Percentiles rank a stretch among this genome's conserved stretches.
These are phyloP conservation scores for Lachnellula willkommii DNA, from an alignment of 2,329 filamentous ascomycete genomes.

Conservation along the genomic window DNA sequence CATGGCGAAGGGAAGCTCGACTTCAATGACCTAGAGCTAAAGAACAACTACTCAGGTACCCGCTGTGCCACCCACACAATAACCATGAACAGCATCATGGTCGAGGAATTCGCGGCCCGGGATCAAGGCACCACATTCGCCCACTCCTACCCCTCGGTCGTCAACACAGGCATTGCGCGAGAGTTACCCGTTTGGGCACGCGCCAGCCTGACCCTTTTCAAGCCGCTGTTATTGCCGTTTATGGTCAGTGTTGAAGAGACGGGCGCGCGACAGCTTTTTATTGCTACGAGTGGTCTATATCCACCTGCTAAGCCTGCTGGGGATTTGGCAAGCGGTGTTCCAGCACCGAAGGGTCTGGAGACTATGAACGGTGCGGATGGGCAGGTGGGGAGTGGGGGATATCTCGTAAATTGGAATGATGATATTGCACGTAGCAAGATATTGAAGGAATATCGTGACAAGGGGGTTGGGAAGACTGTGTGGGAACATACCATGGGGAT, in stretches of 20 bases:
- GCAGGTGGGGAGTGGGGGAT: conserved; percentile 12
- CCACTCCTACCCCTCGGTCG: conserved; percentile 44
- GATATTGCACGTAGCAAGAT: conserved; percentile 22
- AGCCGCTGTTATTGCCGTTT: conserved; percentile 13
- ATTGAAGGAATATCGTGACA: conserved; percentile 16
- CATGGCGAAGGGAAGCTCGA: conserved; percentile 44
- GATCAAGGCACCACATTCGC: conserved; percentile 44
- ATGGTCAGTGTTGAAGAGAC: conserved; percentile 21
- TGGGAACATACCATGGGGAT: conserved; percentile 27
- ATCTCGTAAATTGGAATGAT: conserved; percentile 23
- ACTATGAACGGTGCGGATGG: conserved; percentile 9
- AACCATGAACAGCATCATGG: conserved; percentile 42
- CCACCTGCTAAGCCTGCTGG: conserved; percentile 17
- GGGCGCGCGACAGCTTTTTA: conserved; percentile 25
- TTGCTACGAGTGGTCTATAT: conserved; percentile 27
- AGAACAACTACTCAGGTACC: conserved; percentile 16
- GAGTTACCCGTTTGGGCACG: conserved; percentile 23
- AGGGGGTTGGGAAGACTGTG: conserved; percentile 19
- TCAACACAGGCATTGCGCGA: conserved; percentile 41
- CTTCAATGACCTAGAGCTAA: conserved; percentile 36
- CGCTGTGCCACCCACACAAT: conserved; percentile 23
- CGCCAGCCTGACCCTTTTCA: conserved; percentile 9
- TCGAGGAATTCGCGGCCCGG: conserved; percentile 42
- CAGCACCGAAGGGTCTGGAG: conserved; percentile 10
- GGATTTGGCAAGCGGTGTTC: conserved; percentile 14